These are phyloP conservation scores for Lactifluus pinguis DNA, from an alignment of 768 basidiomycete species.

Conservation along the genomic window DNA sequence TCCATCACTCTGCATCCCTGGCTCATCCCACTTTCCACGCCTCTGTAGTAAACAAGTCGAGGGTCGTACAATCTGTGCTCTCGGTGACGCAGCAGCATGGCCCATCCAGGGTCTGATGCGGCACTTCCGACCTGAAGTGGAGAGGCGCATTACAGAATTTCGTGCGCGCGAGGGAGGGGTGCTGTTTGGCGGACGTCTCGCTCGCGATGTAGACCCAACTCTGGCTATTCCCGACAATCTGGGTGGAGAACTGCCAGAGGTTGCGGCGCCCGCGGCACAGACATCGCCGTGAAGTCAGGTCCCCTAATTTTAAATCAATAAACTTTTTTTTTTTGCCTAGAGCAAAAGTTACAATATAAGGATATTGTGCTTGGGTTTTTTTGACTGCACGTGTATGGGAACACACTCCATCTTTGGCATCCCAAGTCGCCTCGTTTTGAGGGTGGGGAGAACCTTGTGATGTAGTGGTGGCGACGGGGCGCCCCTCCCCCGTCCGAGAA, in stretches of 20 bases:
- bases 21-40: background rate
- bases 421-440: background rate
- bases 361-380: background rate
- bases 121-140: conserved; percentile 94
- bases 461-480: background rate
- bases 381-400: background rate
- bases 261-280: conserved; percentile 21
- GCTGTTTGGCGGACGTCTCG: conserved; percentile 77
- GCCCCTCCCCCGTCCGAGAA: background rate
- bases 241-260: conserved; percentile 41
- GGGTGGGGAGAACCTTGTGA: background rate
- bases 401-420: background rate
- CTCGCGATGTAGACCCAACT: conserved; percentile 55
- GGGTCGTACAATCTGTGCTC: conserved; percentile 92
- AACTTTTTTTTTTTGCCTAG: background rate
- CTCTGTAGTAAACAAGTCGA: conserved; percentile 84
- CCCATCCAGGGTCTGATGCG: conserved; percentile 97
- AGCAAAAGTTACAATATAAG: background rate
- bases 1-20: background rate
- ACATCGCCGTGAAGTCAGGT: background rate
- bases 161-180: conserved; percentile 62
- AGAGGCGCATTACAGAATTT: conserved; percentile 75
- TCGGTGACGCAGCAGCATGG: conserved; percentile 98
- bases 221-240: conserved; percentile 70
- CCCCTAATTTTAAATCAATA: background rate